Evolutionary conservation across 1,284 basidiomycete species (phyloP).

Genomic region (Pascua guehoae): DNA sequence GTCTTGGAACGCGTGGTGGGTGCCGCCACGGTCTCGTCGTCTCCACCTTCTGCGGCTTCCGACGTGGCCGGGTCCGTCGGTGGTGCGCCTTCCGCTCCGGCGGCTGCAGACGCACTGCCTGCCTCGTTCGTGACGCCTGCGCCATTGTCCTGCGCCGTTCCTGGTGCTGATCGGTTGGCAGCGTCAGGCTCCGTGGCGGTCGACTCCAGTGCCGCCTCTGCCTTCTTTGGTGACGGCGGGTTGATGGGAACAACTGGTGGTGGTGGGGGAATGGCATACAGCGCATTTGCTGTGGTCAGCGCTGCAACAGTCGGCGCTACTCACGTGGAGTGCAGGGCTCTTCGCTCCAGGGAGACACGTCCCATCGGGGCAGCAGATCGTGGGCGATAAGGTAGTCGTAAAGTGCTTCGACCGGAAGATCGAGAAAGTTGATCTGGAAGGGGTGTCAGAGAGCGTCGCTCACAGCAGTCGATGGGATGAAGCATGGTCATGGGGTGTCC

Average conservation of each 20-base stretch:
- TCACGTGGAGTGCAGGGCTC: conserved; percentile 41
- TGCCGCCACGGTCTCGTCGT: conserved; percentile 17
- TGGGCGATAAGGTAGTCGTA: conserved; percentile 42
- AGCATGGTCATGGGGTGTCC: too few relatives aligned
- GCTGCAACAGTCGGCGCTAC: not conserved
- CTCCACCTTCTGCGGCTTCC: not conserved
- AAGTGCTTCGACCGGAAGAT: conserved; percentile 39
- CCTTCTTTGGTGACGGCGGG: conserved; percentile 6
- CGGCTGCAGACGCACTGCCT: not conserved
- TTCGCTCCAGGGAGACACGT: conserved; percentile 45
- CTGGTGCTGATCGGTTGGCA: not conserved
- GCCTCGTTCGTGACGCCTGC: not conserved
- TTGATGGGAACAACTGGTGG: conserved; percentile 21
- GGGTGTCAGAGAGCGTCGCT: not conserved
- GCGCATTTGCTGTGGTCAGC: conserved; percentile 28
- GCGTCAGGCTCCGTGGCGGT: not conserved
- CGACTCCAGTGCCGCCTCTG: not conserved
- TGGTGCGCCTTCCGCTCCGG: not conserved
- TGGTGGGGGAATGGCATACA: conserved; percentile 30
- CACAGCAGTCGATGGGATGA: not conserved
- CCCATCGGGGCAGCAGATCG: conserved; percentile 43
- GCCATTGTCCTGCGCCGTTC: not conserved
- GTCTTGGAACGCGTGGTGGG: conserved; percentile 45
- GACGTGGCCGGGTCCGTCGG: not conserved
- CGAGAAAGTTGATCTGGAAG: conserved; percentile 42